Conservation (phyloP, 805 yeast genomes). For the Yarrowia sp. region DNA sequence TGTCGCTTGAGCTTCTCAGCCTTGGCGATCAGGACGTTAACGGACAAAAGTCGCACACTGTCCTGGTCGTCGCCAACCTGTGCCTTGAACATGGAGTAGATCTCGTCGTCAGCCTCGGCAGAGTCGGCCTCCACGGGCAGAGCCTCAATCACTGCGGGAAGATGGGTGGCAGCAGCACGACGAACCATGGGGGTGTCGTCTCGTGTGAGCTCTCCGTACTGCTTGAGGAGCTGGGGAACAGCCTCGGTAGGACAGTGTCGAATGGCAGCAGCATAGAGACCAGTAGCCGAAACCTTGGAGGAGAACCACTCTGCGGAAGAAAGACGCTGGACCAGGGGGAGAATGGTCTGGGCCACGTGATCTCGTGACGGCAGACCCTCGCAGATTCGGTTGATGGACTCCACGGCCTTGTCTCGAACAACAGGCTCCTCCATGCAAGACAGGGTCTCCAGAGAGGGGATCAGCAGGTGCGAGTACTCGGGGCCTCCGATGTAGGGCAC, state of each 20-base stretch:
- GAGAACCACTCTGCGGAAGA: conserved; percentile 94
- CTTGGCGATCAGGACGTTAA: conserved; percentile 82
- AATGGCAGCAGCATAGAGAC: conserved; percentile 67
- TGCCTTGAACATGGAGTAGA: conserved; percentile 76
- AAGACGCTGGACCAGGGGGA: conserved; percentile 73
- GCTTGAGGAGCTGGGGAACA: conserved; percentile 58
- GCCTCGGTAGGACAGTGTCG: conserved; percentile 45
- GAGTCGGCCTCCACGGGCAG: conserved; percentile 38
- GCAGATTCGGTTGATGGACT: conserved; percentile 71
- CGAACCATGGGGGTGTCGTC: conserved; percentile 99
- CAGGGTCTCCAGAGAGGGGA: conserved; percentile 70
- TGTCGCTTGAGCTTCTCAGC: conserved; percentile 41
- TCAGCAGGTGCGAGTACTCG: conserved; percentile 53
- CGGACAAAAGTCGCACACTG: conserved; percentile 84
- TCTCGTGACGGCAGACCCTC: conserved; percentile 29
- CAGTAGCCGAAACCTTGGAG: conserved; percentile 85
- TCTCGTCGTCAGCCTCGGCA: conserved; percentile 48
- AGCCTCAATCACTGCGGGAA: conserved; percentile 69
- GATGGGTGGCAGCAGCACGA: conserved; percentile 83
- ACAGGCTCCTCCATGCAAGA: conserved; percentile 95
- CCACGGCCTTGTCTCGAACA: conserved; percentile 92
- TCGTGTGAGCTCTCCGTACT: conserved; percentile 66
- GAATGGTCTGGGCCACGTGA: conserved; percentile 44
- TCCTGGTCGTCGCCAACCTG: conserved; percentile 86
- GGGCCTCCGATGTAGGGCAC: conserved; percentile 87